These are phyloP conservation scores for Populus pruinosa DNA, from an alignment of 345 rosid species.

Conservation along the genomic window DNA sequence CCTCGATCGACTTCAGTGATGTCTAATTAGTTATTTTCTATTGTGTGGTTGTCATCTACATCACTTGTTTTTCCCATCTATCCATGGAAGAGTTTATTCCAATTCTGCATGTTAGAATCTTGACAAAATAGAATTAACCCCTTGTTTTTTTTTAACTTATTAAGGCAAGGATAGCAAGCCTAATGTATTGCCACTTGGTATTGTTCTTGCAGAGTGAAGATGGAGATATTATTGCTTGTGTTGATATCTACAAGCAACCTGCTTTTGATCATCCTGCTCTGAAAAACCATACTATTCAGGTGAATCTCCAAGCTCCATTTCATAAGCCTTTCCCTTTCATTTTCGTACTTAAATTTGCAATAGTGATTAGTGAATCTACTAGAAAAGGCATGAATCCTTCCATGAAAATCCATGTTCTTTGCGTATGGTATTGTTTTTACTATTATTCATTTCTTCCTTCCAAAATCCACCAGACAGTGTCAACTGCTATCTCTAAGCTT, in stretches of 20 bases:
- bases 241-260: constrained; percentile 46
- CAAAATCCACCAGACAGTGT: neutral
- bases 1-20: no score
- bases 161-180: neutral
- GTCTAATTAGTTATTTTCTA: no score
- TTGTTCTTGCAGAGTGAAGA: constrained; percentile 39
- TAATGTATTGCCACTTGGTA: neutral
- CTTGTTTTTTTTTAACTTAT: neutral
- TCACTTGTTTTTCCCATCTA: no score
- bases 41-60: no score
- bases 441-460: neutral
- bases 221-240: constrained; percentile 53
- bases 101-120: neutral
- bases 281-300: constrained; percentile 47
- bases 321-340: no score
- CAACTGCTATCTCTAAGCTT: neutral
- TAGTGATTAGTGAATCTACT: no score
- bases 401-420: no score
- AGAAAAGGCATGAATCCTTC: no score
- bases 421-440: no score
- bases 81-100: neutral
- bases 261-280: constrained; percentile 50
- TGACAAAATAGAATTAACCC: neutral
- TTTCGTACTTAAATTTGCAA: no score
- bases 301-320: no score